Evolutionary conservation across 2,329 filamentous ascomycete genomes (phyloP).

Genomic region (Hymenoscyphus salicellus): DNA sequence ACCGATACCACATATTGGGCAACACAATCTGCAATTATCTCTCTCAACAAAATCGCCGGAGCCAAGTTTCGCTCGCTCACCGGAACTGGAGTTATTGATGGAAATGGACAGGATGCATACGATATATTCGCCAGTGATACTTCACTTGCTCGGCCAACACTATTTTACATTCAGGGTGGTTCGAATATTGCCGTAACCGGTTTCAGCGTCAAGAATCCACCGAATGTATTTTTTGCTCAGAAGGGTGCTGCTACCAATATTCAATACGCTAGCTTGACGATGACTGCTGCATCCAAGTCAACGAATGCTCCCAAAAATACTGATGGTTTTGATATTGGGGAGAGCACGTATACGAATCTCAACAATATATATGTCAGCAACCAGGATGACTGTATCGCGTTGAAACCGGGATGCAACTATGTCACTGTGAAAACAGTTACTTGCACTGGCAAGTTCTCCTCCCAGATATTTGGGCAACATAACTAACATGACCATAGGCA

Average conservation of each 20-base stretch:
- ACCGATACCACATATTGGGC: conserved; percentile 43
- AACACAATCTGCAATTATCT: conserved; percentile 41
- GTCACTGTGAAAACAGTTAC: conserved; percentile 42
- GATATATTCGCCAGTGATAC: conserved; percentile 42
- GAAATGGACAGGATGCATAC: conserved; percentile 45
- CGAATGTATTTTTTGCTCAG: conserved; percentile 44
- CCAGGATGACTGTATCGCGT: conserved; percentile 57
- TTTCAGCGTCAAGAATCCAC: conserved; percentile 42
- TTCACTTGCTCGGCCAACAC: conserved; percentile 41
- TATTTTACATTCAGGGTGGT: conserved; percentile 41
- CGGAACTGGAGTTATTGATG: conserved; percentile 45
- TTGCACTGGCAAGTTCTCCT: conserved; percentile 41
- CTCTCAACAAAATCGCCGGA: conserved; percentile 39
- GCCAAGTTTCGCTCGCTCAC: conserved; percentile 42
- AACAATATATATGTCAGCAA: conserved; percentile 50
- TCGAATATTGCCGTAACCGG: conserved; percentile 40
- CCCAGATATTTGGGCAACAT: too few relatives aligned
- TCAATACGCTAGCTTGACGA: conserved; percentile 37
- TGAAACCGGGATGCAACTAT: conserved; percentile 52
- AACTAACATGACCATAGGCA: too few relatives aligned
- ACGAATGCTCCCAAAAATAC: conserved; percentile 48
- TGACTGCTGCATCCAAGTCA: conserved; percentile 42
- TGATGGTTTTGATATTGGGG: conserved; percentile 50
- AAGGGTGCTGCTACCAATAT: conserved; percentile 39
- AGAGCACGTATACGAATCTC: conserved; percentile 48